A percentile compares a stretch with the other conserved stretches of the same genome.
Conservation (phyloP, 768 basidiomycete species). For the Calocybe indica region DNA sequence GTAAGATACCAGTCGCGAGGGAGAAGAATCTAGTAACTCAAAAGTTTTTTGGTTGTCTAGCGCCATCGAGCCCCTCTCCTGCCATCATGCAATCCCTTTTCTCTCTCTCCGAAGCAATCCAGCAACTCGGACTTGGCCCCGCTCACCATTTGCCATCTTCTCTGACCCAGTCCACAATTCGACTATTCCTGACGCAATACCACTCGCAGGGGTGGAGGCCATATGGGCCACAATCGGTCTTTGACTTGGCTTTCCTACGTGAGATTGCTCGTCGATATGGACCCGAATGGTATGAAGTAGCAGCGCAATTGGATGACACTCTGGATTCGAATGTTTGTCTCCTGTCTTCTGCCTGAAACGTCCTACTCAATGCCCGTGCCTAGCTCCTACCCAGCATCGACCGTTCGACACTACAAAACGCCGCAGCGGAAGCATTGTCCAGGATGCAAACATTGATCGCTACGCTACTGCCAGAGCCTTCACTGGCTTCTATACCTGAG, state of each 20-base stretch:
- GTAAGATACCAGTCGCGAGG: conserved; percentile 13
- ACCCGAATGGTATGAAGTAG: neutral
- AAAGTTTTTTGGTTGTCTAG: conserved; percentile 1
- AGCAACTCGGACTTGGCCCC: conserved; percentile 46
- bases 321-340: too few species aligned
- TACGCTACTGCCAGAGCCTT: conserved; percentile 41
- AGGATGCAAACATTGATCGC: conserved; percentile 61
- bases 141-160: conserved; percentile 25
- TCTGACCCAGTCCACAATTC: conserved; percentile 33
- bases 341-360: too few species aligned
- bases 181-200: conserved; percentile 30
- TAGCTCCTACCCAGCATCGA: too few species aligned
- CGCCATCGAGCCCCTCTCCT: conserved; percentile 41
- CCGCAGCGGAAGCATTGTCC: conserved; percentile 38
- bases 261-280: conserved; percentile 29
- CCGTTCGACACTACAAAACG: conserved; percentile 1
- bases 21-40: conserved; percentile 1
- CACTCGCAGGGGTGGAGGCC: conserved; percentile 20
- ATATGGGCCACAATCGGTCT: conserved; percentile 22
- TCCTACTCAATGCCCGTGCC: too few species aligned
- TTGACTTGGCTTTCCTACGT: conserved; percentile 46
- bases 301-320: too few species aligned
- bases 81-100: conserved; percentile 50
- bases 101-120: conserved; percentile 45
- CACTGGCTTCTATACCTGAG: conserved; percentile 13